A percentile compares a stretch with the other conserved stretches of the same genome.
These are phyloP conservation scores for Auricularia cornea DNA, from an alignment of 768 basidiomycete species.

Conservation along the genomic window DNA sequence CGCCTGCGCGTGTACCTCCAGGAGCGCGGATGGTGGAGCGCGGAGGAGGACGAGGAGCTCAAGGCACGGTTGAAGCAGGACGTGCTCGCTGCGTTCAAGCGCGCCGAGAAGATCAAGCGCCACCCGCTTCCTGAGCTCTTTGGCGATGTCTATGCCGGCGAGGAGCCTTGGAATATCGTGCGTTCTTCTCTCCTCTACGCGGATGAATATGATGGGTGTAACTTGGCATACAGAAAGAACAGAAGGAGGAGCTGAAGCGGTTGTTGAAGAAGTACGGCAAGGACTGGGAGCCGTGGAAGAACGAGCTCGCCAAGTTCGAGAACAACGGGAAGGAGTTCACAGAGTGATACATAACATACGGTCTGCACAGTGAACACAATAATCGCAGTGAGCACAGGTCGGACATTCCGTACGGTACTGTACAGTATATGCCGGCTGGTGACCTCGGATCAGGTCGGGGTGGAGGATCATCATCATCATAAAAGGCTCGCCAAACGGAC, in stretches of 20 bases:
- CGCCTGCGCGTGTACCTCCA: conserved; percentile 85
- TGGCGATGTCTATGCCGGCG: conserved; percentile 79
- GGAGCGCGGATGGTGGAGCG: conserved; percentile 76
- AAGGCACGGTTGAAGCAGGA: conserved; percentile 60
- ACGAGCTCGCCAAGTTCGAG: conserved; percentile 68
- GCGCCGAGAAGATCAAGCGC: conserved; percentile 61
- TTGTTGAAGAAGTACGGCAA: conserved; percentile 80
- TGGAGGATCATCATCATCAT: no score
- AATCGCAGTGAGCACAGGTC: no score
- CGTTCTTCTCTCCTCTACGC: no score
- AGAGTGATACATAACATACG: neutral
- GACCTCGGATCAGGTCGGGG: no score
- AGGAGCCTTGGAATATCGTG: conserved; percentile 78
- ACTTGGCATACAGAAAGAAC: conserved; percentile 52
- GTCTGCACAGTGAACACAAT: no score
- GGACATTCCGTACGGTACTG: no score
- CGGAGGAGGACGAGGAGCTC: conserved; percentile 60
- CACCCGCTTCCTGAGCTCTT: conserved; percentile 73
- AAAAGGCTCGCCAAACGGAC: no score
- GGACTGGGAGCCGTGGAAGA: conserved; percentile 80
- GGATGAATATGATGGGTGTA: neutral
- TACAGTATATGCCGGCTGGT: no score
- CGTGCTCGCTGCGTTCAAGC: conserved; percentile 71
- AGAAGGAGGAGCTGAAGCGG: conserved; percentile 64
- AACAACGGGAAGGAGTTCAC: conserved; percentile 57